A percentile compares a stretch with the other conserved stretches of the same genome.
Evolutionary conservation across 495 filamentous ascomycete species (phyloP).

Genomic region (Xylaria sp.): DNA sequence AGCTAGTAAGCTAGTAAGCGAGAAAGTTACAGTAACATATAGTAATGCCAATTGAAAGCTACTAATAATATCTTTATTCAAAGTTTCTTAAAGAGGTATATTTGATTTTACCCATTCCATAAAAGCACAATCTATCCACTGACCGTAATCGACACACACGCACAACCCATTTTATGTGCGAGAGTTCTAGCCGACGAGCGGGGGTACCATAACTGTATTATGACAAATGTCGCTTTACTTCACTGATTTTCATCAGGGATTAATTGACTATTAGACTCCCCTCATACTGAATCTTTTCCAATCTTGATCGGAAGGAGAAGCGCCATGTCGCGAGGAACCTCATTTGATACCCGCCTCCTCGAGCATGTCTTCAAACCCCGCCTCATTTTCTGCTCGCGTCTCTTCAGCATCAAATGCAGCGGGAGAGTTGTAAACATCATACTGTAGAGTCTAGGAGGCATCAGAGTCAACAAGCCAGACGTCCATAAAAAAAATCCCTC

Average conservation of each 20-base stretch:
- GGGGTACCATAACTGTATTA: too few relatives aligned
- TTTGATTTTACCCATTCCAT: too few relatives aligned
- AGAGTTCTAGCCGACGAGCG: too few relatives aligned
- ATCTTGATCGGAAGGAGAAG: not conserved
- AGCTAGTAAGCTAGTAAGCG: too few relatives aligned
- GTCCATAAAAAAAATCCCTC: not conserved
- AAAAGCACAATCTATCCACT: too few relatives aligned
- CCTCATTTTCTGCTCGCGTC: not conserved
- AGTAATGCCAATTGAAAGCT: too few relatives aligned
- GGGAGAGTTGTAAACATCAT: not conserved
- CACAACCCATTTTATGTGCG: too few relatives aligned
- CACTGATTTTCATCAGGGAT: not conserved
- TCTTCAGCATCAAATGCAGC: not conserved
- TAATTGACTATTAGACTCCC: not conserved
- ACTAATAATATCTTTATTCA: too few relatives aligned
- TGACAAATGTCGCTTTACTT: not conserved
- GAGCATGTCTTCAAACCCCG: not conserved
- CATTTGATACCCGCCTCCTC: not conserved
- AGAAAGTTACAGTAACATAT: too few relatives aligned
- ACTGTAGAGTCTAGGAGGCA: not conserved
- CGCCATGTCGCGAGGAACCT: not conserved
- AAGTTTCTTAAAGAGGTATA: too few relatives aligned
- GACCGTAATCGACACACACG: too few relatives aligned
- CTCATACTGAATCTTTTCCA: not conserved
- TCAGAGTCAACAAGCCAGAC: conserved; percentile 3